Evolutionary conservation across 371 early-diverging fungal species (phyloP).

Genomic region (Apophysomyces variabilis): DNA sequence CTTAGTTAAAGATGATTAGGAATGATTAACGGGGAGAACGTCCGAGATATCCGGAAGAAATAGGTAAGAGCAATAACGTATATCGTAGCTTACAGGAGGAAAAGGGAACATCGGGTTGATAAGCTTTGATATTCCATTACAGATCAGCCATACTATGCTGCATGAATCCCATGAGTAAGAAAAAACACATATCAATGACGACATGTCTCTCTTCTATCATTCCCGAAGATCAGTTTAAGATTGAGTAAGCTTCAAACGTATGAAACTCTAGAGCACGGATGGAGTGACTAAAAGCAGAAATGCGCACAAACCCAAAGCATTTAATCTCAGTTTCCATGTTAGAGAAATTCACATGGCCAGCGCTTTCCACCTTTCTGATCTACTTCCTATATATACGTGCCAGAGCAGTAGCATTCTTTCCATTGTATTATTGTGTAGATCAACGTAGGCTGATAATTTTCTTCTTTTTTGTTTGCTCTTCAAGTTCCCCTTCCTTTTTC

Average conservation of each 20-base stretch:
- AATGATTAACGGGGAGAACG: background rate
- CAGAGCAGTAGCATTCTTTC: no score
- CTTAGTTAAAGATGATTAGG: background rate
- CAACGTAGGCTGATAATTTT: background rate
- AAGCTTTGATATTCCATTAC: no score
- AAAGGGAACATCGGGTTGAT: no score
- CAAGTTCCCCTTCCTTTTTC: background rate
- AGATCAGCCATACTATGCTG: background rate
- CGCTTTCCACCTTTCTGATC: background rate
- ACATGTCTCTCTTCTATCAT: background rate
- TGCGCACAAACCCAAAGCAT: background rate
- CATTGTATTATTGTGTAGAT: background rate
- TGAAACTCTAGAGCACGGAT: background rate
- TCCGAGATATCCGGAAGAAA: background rate
- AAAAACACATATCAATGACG: background rate
- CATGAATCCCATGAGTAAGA: background rate
- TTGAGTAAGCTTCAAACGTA: constrained; percentile 8
- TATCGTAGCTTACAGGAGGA: no score
- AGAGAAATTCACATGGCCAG: constrained; percentile 9
- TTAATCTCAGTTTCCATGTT: constrained; percentile 7
- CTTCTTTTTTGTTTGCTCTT: background rate
- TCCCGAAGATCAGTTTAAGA: constrained; percentile 5
- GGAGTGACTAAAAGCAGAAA: constrained; percentile 5
- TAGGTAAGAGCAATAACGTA: no score
- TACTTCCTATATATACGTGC: background rate